Conservation (phyloP, 2,329 filamentous ascomycete genomes). For the Thelonectria olida region DNA sequence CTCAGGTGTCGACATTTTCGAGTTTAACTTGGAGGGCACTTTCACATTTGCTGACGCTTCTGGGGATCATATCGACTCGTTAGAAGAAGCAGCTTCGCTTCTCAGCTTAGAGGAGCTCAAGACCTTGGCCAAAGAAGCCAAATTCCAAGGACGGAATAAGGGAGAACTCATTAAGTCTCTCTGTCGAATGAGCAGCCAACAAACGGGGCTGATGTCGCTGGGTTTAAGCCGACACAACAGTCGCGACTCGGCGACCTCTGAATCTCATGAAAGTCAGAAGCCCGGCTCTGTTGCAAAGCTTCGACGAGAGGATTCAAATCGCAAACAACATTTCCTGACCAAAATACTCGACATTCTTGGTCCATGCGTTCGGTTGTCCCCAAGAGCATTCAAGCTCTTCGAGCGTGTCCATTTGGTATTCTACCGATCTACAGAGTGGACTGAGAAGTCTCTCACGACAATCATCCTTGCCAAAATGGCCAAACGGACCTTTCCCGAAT, state of each 20-base stretch:
- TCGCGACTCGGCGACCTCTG: slow-evolving; percentile 61
- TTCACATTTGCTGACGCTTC: slow-evolving; percentile 87
- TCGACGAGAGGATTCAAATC: slow-evolving; percentile 59
- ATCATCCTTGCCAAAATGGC: slow-evolving; percentile 95
- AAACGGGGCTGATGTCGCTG: slow-evolving; percentile 77
- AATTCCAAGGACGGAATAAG: slow-evolving; percentile 89
- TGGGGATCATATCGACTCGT: slow-evolving; percentile 74
- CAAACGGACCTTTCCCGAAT: slow-evolving; percentile 85
- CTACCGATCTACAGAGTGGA: slow-evolving; percentile 96
- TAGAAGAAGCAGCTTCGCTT: slow-evolving; percentile 86
- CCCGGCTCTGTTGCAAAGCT: slow-evolving; percentile 25
- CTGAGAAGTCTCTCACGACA: slow-evolving; percentile 93
- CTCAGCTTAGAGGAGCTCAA: slow-evolving; percentile 91
- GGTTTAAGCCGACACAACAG: slow-evolving; percentile 73
- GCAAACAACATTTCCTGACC: slow-evolving; percentile 77
- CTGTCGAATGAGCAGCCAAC: slow-evolving; percentile 75
- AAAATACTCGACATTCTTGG: slow-evolving; percentile 84
- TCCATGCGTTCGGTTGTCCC: slow-evolving; percentile 83
- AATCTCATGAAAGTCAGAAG: slow-evolving; percentile 49
- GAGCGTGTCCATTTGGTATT: slow-evolving; percentile 96
- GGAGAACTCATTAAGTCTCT: slow-evolving; percentile 79
- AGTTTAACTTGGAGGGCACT: slow-evolving; percentile 56
- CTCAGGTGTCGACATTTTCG: slow-evolving; percentile 50
- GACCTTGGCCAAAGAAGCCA: slow-evolving; percentile 82
- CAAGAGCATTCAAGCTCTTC: slow-evolving; percentile 80